phyloP scores from a whole-genome alignment of 2,329 filamentous ascomycete genomes.

The Aspergillus fructus region DNA sequence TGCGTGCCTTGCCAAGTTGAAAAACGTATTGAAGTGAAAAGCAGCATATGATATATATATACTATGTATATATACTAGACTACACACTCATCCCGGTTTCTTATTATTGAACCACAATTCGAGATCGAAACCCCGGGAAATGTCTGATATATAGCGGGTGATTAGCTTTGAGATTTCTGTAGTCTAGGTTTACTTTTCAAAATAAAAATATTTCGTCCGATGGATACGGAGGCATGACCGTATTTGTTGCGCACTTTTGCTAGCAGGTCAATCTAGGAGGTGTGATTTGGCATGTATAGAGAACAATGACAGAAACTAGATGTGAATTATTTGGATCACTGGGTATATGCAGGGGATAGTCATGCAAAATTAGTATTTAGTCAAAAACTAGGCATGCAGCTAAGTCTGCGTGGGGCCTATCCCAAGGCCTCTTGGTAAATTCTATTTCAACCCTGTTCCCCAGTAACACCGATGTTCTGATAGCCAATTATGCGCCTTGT shows the following conservation, averaged over 20 bases:
- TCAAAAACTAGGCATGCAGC: slow-evolving; percentile 6
- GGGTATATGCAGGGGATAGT: background rate
- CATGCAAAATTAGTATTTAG: background rate
- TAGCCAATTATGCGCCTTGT: background rate
- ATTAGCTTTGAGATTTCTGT: too few relatives aligned
- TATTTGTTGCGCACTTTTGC: too few relatives aligned
- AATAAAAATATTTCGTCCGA: too few relatives aligned
- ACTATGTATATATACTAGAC: background rate
- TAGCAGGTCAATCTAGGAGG: too few relatives aligned
- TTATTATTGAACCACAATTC: too few relatives aligned
- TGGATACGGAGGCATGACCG: too few relatives aligned
- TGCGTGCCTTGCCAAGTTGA: background rate
- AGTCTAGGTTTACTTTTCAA: too few relatives aligned
- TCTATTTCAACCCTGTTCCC: slow-evolving; percentile 1
- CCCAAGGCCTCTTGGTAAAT: background rate
- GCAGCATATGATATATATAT: background rate
- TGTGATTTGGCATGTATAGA: background rate
- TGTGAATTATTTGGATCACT: background rate
- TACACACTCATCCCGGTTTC: too few relatives aligned
- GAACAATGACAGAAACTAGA: background rate
- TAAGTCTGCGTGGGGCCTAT: slow-evolving; percentile 3
- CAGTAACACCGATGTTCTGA: background rate
- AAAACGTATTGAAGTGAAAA: background rate
- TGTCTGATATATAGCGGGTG: too few relatives aligned
- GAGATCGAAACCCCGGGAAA: too few relatives aligned